Evolutionary conservation across 305 asterid species (phyloP), one percentile per base, ranked within the genome.

Genomic region (Rubia occidens): DNA sequence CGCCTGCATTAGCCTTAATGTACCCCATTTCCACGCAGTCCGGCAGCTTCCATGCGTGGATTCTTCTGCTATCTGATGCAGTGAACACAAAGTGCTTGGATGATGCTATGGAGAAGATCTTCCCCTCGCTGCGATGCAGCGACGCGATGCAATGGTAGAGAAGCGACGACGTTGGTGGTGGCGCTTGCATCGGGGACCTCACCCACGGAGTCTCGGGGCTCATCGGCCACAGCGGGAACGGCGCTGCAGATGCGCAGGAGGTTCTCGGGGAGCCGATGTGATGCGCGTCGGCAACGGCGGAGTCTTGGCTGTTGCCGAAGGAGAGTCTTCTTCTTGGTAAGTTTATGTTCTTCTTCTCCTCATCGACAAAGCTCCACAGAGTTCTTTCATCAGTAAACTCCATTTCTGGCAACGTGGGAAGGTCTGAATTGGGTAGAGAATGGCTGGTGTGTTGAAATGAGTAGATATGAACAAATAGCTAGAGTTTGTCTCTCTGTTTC

Each of bases 1-100:
- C 83, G 2, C 89, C 91, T 37, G 75, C 69, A 24, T 80, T 76
- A 66, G 88, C 77, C 20, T 85, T 84, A 54, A 84, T 78, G 39
- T 60, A 79, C 40, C 91, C 89, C 81, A 82, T 83, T 67, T 85
- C 89, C 0, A 79, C 54, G 85, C 94, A 87, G 21, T 89, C 87
- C 3, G 94, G 91, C 11, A 72, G 88, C 42, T 78, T 84, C 96
- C 94, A 89, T 0, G 89, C 94, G 65, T 87, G 89, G 80, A 89
- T 80, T 47, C 90, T 78, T 74, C 79, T 71, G 78, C 91, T 83
- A 3, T 84, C 77, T 0, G 96, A 89, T 40, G 89, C 91, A 1
- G 94, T 85, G 66, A 89, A 87, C 43, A 87, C 78, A 80, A 77
- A 83, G 69, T 79, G 84, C 17, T 79, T 82, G 0, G 88, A 78